phyloP scores from a whole-genome alignment of 331 rosid genomes.

The Pyracantha coccinea region DNA sequence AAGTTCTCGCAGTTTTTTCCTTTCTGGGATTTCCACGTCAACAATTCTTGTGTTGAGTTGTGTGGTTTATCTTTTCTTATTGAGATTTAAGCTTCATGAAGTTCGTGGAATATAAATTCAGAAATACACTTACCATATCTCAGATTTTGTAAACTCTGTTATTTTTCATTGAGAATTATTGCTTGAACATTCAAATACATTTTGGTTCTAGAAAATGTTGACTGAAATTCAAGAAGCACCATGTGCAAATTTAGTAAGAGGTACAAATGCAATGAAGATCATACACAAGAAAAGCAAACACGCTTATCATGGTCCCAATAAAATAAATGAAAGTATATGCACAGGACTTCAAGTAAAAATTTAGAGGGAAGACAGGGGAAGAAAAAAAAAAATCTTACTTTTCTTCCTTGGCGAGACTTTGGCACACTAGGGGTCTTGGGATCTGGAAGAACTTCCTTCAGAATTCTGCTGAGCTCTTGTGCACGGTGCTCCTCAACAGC shows the following conservation, averaged over 20 bases:
- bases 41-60: too few relatives aligned
- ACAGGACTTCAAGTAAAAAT: not conserved
- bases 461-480: slow-evolving; percentile 74
- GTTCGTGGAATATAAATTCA: too few relatives aligned
- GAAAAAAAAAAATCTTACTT: slow-evolving; percentile 32
- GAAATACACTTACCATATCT: too few relatives aligned
- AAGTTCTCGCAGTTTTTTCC: too few relatives aligned
- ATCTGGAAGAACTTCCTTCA: slow-evolving; percentile 82
- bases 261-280: not conserved
- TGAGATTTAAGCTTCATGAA: too few relatives aligned
- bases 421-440: slow-evolving; percentile 56
- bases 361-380: not conserved
- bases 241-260: not conserved
- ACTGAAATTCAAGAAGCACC: not conserved
- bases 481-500: slow-evolving; percentile 86
- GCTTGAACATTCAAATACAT: not conserved
- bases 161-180: too few relatives aligned
- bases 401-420: slow-evolving; percentile 63
- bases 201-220: not conserved
- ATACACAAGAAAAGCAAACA: not conserved
- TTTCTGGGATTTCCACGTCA: too few relatives aligned
- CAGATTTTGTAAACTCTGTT: too few relatives aligned
- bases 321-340: not conserved
- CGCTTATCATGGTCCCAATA: not conserved
- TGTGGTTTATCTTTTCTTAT: too few relatives aligned